These are phyloP conservation scores for Thymus mandschuricus DNA, from an alignment of 257 asterid genomes.

Conservation along the genomic window DNA sequence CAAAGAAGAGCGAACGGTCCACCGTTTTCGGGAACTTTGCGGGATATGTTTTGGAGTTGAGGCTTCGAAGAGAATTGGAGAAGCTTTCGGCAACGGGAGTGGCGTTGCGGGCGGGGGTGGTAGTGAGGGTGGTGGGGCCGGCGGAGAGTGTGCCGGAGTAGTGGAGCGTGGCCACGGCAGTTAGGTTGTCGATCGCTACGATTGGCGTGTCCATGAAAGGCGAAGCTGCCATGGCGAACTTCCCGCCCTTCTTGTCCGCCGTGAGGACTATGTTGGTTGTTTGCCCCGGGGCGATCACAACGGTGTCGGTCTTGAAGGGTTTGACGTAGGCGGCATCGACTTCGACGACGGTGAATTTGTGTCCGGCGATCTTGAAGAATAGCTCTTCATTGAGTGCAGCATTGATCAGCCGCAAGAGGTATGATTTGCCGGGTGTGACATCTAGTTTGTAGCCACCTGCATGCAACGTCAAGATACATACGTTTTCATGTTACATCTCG, in stretches of 20 bases:
- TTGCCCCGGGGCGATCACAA: conserved; percentile 68
- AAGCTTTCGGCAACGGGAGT: conserved; percentile 60
- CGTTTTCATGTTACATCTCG: too few species aligned
- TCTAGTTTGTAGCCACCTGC: conserved; percentile 47
- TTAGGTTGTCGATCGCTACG: conserved; percentile 55
- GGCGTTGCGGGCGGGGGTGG: conserved; percentile 54
- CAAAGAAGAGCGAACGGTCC: conserved; percentile 54
- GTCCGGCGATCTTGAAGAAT: conserved; percentile 71
- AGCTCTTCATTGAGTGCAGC: conserved; percentile 77
- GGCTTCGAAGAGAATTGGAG: conserved; percentile 51
- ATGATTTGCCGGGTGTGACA: conserved; percentile 56
- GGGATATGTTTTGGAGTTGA: conserved; percentile 55
- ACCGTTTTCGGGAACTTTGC: conserved; percentile 51
- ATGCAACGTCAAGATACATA: neutral
- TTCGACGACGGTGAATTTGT: conserved; percentile 59
- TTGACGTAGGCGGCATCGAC: conserved; percentile 69
- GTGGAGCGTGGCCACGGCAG: conserved; percentile 67
- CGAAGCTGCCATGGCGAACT: conserved; percentile 53
- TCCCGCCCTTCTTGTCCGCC: conserved; percentile 43
- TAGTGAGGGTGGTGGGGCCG: conserved; percentile 40
- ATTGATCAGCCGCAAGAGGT: conserved; percentile 63
- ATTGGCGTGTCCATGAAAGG: conserved; percentile 61
- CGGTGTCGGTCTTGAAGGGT: conserved; percentile 57
- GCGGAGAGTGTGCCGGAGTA: conserved; percentile 56
- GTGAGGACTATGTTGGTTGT: conserved; percentile 53